These are phyloP conservation scores for Leucoagaricus sp. DNA, from an alignment of 1,284 basidiomycete genomes.

Conservation along the genomic window DNA sequence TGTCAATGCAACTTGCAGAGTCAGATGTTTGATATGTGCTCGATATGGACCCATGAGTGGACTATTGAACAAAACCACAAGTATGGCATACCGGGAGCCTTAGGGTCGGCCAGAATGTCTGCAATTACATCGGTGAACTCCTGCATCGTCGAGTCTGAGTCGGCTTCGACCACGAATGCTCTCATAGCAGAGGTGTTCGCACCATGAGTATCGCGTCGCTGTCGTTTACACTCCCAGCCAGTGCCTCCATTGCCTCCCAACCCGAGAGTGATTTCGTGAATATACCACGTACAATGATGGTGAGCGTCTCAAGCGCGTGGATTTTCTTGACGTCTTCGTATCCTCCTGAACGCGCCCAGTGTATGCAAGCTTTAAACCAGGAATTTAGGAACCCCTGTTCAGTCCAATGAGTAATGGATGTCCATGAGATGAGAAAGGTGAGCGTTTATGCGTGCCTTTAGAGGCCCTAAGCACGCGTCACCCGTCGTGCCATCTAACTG, in stretches of 20 bases:
- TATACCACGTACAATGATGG: conserved; percentile 44
- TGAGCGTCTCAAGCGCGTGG: conserved; percentile 52
- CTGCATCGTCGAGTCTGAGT: conserved; percentile 30
- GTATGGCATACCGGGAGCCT: conserved; percentile 42
- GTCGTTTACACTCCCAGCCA: conserved; percentile 56
- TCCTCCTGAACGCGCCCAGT: conserved; percentile 33
- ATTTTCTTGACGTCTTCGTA: conserved; percentile 39
- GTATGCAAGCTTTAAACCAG: conserved; percentile 48
- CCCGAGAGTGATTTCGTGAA: conserved; percentile 58
- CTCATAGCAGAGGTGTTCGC: conserved; percentile 15
- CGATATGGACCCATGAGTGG: conserved; percentile 3
- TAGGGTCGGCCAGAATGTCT: conserved; percentile 43
- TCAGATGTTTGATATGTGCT: conserved; percentile 54
- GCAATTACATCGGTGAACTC: conserved; percentile 48
- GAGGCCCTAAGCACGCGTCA: conserved; percentile 38
- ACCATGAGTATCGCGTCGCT: conserved; percentile 63
- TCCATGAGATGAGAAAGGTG: too few species aligned
- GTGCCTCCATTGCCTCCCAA: conserved; percentile 70
- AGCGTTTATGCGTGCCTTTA: conserved; percentile 41
- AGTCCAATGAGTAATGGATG: neutral
- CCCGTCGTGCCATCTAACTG: conserved; percentile 38
- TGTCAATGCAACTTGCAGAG: conserved; percentile 54
- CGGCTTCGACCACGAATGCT: neutral
- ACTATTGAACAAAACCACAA: neutral
- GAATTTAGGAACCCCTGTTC: conserved; percentile 48